These are phyloP conservation scores for Aspergillus intermedius DNA, from an alignment of 2,329 filamentous ascomycete species.

Conservation along the genomic window DNA sequence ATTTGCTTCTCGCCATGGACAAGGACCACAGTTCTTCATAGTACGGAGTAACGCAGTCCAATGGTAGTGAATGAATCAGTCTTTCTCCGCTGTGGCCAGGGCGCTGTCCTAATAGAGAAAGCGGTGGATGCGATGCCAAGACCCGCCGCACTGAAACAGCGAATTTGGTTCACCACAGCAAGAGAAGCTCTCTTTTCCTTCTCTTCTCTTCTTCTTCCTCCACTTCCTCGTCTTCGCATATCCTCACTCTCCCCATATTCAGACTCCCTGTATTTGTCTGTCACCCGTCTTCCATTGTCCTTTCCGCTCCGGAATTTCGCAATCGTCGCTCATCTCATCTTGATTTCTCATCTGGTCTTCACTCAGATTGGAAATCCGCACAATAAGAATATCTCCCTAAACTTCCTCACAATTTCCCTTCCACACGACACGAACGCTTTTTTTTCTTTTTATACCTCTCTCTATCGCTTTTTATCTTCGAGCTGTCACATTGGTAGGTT, in stretches of 20 bases:
- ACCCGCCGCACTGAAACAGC: not conserved
- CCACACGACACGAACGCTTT: not conserved
- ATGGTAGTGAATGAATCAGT: too few species aligned
- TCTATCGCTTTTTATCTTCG: not conserved
- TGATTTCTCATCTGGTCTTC: conserved; percentile 10
- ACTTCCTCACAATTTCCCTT: not conserved
- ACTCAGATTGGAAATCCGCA: not conserved
- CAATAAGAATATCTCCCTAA: not conserved
- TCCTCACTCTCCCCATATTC: not conserved
- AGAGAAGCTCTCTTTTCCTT: not conserved
- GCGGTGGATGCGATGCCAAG: not conserved
- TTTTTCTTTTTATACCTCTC: not conserved
- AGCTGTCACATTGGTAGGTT: not conserved
- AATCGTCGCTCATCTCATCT: not conserved
- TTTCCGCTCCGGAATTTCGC: not conserved
- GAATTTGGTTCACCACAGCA: not conserved
- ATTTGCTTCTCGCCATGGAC: too few species aligned
- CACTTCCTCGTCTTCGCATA: not conserved
- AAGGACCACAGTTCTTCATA: too few species aligned
- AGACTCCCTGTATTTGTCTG: conserved; percentile 4
- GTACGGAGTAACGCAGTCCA: not conserved
- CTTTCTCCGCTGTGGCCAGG: too few species aligned
- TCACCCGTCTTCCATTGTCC: not conserved
- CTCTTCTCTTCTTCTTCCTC: not conserved
- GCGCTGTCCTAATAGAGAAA: not conserved